Evolutionary conservation across 306 rosid species (phyloP), one percentile per base, ranked within the genome.

Genomic region (Astragalus glycyphyllos): DNA sequence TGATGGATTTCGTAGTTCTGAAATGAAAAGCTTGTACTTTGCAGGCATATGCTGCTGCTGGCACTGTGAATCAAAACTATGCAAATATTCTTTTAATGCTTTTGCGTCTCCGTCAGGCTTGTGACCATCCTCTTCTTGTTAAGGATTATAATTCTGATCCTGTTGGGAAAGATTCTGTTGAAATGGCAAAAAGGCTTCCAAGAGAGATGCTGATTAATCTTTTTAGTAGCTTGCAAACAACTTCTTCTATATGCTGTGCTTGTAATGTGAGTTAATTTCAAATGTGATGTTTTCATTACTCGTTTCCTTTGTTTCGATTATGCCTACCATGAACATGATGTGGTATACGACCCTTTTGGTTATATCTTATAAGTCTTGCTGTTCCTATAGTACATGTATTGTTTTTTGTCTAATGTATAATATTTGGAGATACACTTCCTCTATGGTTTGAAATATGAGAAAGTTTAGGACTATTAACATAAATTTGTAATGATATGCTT

Each of bases 21-120:
- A 81, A 63, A 68, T 68, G 13, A 57, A 64, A 56, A 13, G 35
- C 42, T 65, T 63, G 54, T 72, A 41, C 40, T 44, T 65, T 84
- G 76, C 88, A 94, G 99, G 99, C 99, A 48, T 94, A 94, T 89
- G 99, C 99, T 37, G 99, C 97, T 62, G 99, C 99, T 73, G 99
- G 99, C 51, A 94, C 99, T 23, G 89, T 94, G 48, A 91, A 86
- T 81, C 99, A 94, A 84, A 94, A 94, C 80, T 94, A 94, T 79
- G 99, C 99, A 63, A 94, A 91, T 85, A 94, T 94, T 80, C 91
- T 94, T 46, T 72, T 91, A 81, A 91, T 94, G 99, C 97, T 94
- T 74, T 78, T 91, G 71, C 99, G 97, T 66, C 97, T 94, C 64
- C 92, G 99, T 41, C 99, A 94, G 82, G 99, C 97, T 81, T 94